A percentile compares a stretch with the other conserved stretches of the same genome.
phyloP scores from a whole-genome alignment of 2,329 filamentous ascomycete species.

The Knufia petricola region DNA sequence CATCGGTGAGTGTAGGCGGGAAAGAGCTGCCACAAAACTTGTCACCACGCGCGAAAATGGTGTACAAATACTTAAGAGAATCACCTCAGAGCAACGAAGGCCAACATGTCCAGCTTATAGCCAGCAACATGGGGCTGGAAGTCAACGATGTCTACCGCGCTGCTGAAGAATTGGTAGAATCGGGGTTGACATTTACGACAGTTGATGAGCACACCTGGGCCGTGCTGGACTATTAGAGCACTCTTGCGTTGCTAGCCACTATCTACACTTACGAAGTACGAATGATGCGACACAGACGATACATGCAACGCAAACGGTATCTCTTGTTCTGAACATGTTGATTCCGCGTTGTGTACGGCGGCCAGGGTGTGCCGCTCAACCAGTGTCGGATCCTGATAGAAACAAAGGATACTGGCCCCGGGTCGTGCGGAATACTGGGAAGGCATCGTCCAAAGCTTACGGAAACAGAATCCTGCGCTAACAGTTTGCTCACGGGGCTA shows the following conservation, averaged over 20 bases:
- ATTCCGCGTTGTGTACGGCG: not conserved
- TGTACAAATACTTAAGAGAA: slow-evolving; percentile 61
- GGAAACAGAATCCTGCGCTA: not conserved
- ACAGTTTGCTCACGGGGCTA: too few relatives aligned
- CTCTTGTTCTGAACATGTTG: not conserved
- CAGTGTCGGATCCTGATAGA: too few relatives aligned
- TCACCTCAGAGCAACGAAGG: slow-evolving; percentile 69
- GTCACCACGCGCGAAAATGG: slow-evolving; percentile 52
- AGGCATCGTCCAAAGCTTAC: not conserved
- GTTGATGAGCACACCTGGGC: slow-evolving; percentile 90
- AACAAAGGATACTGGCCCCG: too few relatives aligned
- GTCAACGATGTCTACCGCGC: slow-evolving; percentile 62
- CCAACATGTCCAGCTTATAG: slow-evolving; percentile 69
- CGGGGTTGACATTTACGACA: slow-evolving; percentile 78
- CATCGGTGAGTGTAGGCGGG: slow-evolving; percentile 23
- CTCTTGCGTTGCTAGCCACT: not conserved
- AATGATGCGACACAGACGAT: not conserved
- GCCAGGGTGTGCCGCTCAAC: not conserved
- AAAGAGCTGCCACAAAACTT: slow-evolving; percentile 37
- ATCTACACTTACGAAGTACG: not conserved
- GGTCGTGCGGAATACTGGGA: slow-evolving; percentile 26
- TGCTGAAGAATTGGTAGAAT: slow-evolving; percentile 67
- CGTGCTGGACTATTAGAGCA: slow-evolving; percentile 49
- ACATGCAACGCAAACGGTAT: not conserved
- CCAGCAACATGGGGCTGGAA: slow-evolving; percentile 54